Evolutionary conservation across 1,284 basidiomycete genomes (phyloP).

Genomic region (Rugosomyces carneus): DNA sequence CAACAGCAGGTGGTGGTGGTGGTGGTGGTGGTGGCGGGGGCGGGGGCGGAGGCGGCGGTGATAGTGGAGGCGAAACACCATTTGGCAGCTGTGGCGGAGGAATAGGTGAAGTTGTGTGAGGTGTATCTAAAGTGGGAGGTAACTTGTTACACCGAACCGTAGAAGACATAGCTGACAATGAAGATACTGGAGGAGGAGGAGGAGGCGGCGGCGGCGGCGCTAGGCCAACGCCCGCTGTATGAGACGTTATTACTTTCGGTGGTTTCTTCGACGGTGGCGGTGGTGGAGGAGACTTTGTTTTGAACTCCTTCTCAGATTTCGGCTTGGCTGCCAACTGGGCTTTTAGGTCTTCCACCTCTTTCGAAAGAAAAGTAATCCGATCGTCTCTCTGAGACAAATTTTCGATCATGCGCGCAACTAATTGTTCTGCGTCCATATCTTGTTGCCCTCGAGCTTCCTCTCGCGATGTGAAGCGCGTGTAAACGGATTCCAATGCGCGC

Average conservation of each 20-base stretch:
- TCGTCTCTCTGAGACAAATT: slow-evolving; percentile 67
- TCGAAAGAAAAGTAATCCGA: slow-evolving; percentile 49
- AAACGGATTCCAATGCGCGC: slow-evolving; percentile 79
- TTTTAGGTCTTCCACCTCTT: slow-evolving; percentile 50
- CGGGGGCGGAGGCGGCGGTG: slow-evolving; percentile 25
- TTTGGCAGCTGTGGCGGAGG: slow-evolving; percentile 19
- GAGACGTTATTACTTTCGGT: slow-evolving; percentile 17
- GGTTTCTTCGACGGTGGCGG: slow-evolving; percentile 41
- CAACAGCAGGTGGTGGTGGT: slow-evolving; percentile 20
- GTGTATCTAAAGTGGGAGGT: slow-evolving; percentile 17
- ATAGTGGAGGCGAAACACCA: slow-evolving; percentile 21
- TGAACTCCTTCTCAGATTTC: slow-evolving; percentile 67
- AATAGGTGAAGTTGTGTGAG: slow-evolving; percentile 19
- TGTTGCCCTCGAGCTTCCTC: slow-evolving; percentile 42
- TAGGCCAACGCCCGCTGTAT: background rate
- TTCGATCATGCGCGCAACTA: slow-evolving; percentile 68
- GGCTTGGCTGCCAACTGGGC: slow-evolving; percentile 45
- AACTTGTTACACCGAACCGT: slow-evolving; percentile 16
- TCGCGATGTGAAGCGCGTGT: slow-evolving; percentile 62
- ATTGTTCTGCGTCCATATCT: slow-evolving; percentile 60
- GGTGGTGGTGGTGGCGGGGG: slow-evolving; percentile 22
- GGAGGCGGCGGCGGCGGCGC: slow-evolving; percentile 16
- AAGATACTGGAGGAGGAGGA: slow-evolving; percentile 22
- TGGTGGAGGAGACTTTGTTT: slow-evolving; percentile 58
- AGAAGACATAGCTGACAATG: slow-evolving; percentile 7